These are phyloP conservation scores for Tulasnella sp. DNA, from an alignment of 768 basidiomycete genomes.

Conservation along the genomic window DNA sequence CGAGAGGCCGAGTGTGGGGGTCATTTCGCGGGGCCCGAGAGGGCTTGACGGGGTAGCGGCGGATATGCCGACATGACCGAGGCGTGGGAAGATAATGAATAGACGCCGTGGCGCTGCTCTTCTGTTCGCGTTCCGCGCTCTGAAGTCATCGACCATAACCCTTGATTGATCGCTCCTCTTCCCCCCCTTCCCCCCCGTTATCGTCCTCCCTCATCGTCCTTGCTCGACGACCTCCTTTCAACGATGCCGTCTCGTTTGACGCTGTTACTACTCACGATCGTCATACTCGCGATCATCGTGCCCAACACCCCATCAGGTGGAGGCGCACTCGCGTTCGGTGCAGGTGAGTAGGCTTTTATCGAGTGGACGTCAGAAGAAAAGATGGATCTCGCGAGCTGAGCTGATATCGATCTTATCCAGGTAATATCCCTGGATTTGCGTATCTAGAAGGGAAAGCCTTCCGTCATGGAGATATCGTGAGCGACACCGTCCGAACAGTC, in stretches of 20 bases:
- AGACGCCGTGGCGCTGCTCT: conserved; percentile 1
- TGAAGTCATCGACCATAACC: conserved; percentile 13
- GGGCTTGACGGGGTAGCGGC: not conserved
- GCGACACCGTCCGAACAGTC: conserved; percentile 32
- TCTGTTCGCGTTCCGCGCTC: not conserved
- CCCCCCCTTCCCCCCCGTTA: not conserved
- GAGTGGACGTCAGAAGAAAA: not conserved
- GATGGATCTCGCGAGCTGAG: conserved; percentile 39
- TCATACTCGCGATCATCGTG: conserved; percentile 21
- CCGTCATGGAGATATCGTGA: conserved; percentile 82
- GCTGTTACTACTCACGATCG: conserved; percentile 20
- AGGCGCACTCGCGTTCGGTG: conserved; percentile 20
- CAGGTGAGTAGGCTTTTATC: conserved; percentile 19
- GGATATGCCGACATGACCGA: not conserved
- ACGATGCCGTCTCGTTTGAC: conserved; percentile 23
- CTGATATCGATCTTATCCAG: conserved; percentile 48
- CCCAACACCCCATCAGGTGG: conserved; percentile 14
- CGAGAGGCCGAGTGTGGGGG: not conserved
- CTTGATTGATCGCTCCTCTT: not conserved
- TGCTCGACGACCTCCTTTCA: not conserved
- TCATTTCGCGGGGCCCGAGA: not conserved
- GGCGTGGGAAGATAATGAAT: not conserved
- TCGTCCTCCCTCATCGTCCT: not conserved
- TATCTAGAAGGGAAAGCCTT: conserved; percentile 84
- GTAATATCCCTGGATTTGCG: conserved; percentile 84